Percentiles rank a stretch among this genome's conserved stretches.
Evolutionary conservation across 2,329 filamentous ascomycete genomes (phyloP).

Genomic region (Verticillium zaregamsianum): DNA sequence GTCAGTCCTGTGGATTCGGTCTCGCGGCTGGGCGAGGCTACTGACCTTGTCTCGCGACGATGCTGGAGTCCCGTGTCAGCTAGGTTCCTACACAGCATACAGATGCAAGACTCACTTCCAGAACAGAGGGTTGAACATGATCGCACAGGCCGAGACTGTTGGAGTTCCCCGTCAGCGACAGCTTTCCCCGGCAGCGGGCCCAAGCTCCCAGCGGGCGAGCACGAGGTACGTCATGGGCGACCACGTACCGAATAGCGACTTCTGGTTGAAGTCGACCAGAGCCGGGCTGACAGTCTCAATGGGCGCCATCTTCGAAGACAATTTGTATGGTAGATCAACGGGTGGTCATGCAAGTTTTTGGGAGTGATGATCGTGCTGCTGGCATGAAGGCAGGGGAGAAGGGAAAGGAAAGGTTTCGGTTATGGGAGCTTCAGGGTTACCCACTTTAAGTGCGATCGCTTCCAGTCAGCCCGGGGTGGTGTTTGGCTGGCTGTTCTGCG

Average conservation of each 20-base stretch:
- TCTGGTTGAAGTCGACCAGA: conserved; percentile 62
- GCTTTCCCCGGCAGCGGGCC: neutral
- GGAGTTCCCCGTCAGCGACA: neutral
- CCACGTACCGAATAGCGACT: conserved; percentile 60
- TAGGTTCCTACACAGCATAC: neutral
- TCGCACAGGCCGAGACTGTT: conserved; percentile 73
- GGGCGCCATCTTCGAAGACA: conserved; percentile 28
- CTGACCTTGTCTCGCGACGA: conserved; percentile 76
- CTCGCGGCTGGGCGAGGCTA: conserved; percentile 7
- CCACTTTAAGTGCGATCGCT: neutral
- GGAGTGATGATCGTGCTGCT: neutral
- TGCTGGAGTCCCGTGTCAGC: conserved; percentile 48
- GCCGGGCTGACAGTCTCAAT: conserved; percentile 21
- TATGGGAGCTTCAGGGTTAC: neutral
- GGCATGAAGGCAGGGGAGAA: neutral
- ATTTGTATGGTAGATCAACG: neutral
- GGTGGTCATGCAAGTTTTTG: neutral
- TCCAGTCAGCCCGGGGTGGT: neutral
- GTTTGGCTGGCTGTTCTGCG: neutral
- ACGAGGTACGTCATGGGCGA: conserved; percentile 1
- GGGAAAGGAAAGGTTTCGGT: neutral
- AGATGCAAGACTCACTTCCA: conserved; percentile 78
- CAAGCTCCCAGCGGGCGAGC: conserved; percentile 1
- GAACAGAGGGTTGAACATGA: conserved; percentile 96
- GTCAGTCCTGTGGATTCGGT: neutral